Evolutionary conservation across 768 basidiomycete genomes (phyloP).

Genomic region (Stropharia rugosoannulata): DNA sequence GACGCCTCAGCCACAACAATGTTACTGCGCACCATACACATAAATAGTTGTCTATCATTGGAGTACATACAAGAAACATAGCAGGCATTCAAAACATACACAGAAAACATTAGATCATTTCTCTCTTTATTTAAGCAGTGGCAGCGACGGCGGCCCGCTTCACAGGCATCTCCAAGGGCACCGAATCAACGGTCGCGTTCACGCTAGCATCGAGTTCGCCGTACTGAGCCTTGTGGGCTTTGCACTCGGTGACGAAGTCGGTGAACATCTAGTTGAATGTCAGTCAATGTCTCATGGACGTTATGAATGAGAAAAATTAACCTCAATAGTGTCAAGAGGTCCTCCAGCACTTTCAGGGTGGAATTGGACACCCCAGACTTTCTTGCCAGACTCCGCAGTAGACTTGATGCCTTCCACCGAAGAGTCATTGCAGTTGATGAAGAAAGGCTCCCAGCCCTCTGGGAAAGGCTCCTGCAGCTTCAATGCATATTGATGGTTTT

Average conservation of each 20-base stretch:
- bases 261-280: constrained; percentile 75
- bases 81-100: background rate
- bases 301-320: constrained; percentile 29
- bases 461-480: constrained; percentile 95
- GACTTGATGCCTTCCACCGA: constrained; percentile 99
- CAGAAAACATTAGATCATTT: background rate
- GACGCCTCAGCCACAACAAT: no score
- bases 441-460: constrained; percentile 96
- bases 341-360: constrained; percentile 98
- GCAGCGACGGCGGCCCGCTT: constrained; percentile 29
- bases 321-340: constrained; percentile 98
- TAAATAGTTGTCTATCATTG: background rate
- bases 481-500: constrained; percentile 99
- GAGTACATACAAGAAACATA: background rate
- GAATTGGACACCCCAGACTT: constrained; percentile 98
- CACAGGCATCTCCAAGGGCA: constrained; percentile 21
- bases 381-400: constrained; percentile 83
- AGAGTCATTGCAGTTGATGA: constrained; percentile 99
- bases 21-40: background rate
- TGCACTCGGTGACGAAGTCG: constrained; percentile 85
- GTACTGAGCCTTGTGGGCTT: constrained; percentile 46
- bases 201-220: constrained; percentile 12
- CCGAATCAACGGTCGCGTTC: constrained; percentile 18
- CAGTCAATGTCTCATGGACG: background rate
- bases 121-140: constrained; percentile 15